Base-by-base conservation (phyloP, 129 eudicot species). In the Arctium lappa region DNA sequence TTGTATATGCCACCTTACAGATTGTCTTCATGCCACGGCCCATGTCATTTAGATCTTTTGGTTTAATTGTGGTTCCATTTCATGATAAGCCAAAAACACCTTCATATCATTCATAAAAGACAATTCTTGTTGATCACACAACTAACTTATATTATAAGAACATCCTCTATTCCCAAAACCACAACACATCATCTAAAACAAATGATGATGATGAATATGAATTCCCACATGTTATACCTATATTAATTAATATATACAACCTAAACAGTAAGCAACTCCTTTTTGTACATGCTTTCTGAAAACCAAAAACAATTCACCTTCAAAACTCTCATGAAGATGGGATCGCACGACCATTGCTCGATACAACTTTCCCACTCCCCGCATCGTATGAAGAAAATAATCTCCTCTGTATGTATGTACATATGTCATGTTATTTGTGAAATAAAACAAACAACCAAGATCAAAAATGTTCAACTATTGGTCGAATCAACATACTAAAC, bases 311-410 rank as follows among this genome's bases (percentile, higher is more conserved):
- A 16, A 9, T n/a, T 60, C 68, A 60, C 29, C 68, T 60, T 60
- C 66, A 56, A 71, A 32, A 68, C 42, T 6, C 72, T 50, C 71
- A 84, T 44, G 87, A 79, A 44, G 84, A 79, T n/a, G 63, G 34
- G 44, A 84, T 84, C 30, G 87, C 79, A 13, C 74, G 73, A 79
- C 83, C 74, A 40, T 83, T 88, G 18, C 69, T 70, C 11, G 85
- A 15, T 37, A 78, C 76, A 39, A 87, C 89, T 79, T 85, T 89
- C 46, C 87, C 93, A 0, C 88, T 34, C 8, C 85, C 97, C 10
- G 86, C 77, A 77, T 94, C 97, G 75, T 90, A 88, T 71, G 97
- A 85, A 34, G 97, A 88, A 36, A 92, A 93, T 85, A 92, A 39
- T 60, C 86, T 88, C 86, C 89, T 88, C 98, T 95, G 97, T 76